These are phyloP conservation scores for Phialophora tarda DNA, from an alignment of 2,329 filamentous ascomycete species.

Conservation along the genomic window DNA sequence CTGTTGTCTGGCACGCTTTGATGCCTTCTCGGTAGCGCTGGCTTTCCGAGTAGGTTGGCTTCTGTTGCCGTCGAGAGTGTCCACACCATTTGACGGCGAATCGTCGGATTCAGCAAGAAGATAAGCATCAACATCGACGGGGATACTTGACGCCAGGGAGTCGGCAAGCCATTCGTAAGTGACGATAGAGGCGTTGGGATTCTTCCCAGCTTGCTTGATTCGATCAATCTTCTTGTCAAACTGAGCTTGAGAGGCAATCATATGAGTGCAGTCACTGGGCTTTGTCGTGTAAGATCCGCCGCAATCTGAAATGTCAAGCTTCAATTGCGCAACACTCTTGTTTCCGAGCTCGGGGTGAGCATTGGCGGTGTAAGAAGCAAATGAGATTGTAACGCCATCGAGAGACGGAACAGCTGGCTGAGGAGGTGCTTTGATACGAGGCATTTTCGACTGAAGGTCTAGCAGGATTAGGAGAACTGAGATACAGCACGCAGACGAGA, in stretches of 20 bases:
- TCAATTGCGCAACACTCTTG: conserved; percentile 38
- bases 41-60: neutral
- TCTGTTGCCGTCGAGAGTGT: conserved; percentile 1
- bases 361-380: conserved; percentile 24
- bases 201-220: conserved; percentile 18
- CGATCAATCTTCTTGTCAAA: conserved; percentile 42
- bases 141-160: conserved; percentile 21
- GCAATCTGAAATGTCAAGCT: conserved; percentile 43
- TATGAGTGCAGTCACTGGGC: conserved; percentile 47
- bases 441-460: conserved; percentile 16
- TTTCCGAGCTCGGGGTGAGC: conserved; percentile 15
- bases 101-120: conserved; percentile 15
- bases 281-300: conserved; percentile 45
- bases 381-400: conserved; percentile 22
- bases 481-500: neutral
- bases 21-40: conserved; percentile 8
- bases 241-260: conserved; percentile 48
- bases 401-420: conserved; percentile 14
- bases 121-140: conserved; percentile 19
- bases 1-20: conserved; percentile 27
- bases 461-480: neutral
- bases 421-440: conserved; percentile 21
- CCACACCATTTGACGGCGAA: conserved; percentile 1
- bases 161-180: conserved; percentile 32
- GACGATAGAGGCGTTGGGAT: conserved; percentile 13